Conservation (phyloP, 345 rosid species). For the Syzygium grande region DNA sequence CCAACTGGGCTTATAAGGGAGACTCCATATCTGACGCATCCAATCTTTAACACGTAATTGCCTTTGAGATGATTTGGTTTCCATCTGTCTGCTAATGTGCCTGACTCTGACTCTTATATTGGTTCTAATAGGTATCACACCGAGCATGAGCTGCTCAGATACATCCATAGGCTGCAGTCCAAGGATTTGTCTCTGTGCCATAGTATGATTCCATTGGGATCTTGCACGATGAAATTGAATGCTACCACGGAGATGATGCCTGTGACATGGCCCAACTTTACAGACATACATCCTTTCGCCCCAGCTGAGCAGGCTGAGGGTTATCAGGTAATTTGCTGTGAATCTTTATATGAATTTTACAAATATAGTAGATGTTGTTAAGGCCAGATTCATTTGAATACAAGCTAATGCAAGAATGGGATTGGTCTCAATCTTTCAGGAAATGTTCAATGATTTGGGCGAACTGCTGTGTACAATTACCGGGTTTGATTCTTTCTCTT, state of each 20-base stretch:
- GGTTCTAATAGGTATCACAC: constrained; percentile 59
- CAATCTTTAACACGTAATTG: constrained; percentile 76
- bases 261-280: constrained; percentile 82
- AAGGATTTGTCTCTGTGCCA: constrained; percentile 98
- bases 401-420: neutral
- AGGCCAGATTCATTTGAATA: neutral
- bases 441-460: constrained; percentile 90
- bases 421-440: constrained; percentile 30
- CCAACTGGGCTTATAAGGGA: constrained; percentile 67
- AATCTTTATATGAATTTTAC: neutral
- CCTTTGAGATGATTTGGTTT: constrained; percentile 8
- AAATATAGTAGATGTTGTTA: neutral
- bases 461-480: constrained; percentile 77
- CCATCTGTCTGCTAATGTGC: neutral
- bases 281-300: constrained; percentile 91
- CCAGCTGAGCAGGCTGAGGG: constrained; percentile 79
- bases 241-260: constrained; percentile 99
- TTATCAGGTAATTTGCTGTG: constrained; percentile 50
- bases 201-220: constrained; percentile 98
- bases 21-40: constrained; percentile 70
- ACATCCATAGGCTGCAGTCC: constrained; percentile 64
- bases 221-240: constrained; percentile 97
- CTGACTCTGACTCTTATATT: constrained; percentile 11
- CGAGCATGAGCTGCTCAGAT: constrained; percentile 92
- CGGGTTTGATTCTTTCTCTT: constrained; percentile 95